Conservation (phyloP, 495 filamentous ascomycete genomes). For the Cenococcum geophilum region DNA sequence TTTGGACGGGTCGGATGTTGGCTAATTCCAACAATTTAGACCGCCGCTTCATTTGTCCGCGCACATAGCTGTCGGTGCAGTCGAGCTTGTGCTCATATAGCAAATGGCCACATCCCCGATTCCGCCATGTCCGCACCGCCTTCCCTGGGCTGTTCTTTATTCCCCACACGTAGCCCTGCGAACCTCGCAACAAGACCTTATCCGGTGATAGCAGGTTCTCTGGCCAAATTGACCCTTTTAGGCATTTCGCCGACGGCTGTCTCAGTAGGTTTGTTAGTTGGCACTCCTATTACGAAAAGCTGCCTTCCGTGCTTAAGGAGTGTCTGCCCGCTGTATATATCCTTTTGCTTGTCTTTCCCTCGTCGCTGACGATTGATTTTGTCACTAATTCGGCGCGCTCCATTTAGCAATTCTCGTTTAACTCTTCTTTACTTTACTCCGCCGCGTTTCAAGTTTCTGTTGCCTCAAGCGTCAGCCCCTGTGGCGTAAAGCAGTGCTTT, state of each 20-base stretch:
- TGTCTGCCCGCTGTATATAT: neutral
- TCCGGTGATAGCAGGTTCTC: neutral
- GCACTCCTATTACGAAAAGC: neutral
- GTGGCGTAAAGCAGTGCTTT: neutral
- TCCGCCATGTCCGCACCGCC: neutral
- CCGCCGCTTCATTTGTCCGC: too few species aligned
- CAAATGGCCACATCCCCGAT: too few species aligned
- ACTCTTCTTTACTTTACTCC: too few species aligned
- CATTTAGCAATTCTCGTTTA: too few species aligned
- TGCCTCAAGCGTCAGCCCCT: neutral
- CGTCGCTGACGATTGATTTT: neutral
- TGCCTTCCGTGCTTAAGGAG: neutral
- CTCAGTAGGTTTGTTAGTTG: neutral
- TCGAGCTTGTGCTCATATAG: too few species aligned
- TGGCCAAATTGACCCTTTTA: neutral
- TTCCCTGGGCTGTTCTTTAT: neutral
- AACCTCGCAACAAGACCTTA: neutral
- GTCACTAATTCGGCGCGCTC: too few species aligned
- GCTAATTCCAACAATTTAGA: too few species aligned
- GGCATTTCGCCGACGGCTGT: neutral
- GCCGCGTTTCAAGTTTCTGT: neutral
- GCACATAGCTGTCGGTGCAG: too few species aligned
- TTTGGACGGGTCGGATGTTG: neutral
- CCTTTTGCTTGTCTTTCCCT: neutral
- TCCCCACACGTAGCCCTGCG: neutral